Percentiles rank a stretch among this genome's conserved stretches.
These are phyloP conservation scores for Colletotrichum filicis DNA, from an alignment of 2,329 filamentous ascomycete genomes.

Conservation along the genomic window DNA sequence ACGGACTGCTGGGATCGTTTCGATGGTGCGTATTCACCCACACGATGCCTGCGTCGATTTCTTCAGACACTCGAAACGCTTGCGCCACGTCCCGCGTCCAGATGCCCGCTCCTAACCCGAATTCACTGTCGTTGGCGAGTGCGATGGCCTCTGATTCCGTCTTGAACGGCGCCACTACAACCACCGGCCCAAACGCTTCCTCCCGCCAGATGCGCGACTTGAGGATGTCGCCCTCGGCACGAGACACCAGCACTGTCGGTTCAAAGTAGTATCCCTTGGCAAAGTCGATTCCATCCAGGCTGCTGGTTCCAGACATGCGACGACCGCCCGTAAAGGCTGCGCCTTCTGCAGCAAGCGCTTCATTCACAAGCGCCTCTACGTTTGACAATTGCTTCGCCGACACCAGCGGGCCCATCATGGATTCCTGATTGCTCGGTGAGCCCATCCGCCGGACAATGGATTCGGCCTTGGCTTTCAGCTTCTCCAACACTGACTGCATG, in stretches of 20 bases:
- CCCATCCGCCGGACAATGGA: slow-evolving; percentile 66
- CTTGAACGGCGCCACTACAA: slow-evolving; percentile 80
- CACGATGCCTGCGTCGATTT: slow-evolving; percentile 72
- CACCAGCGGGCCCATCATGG: slow-evolving; percentile 73
- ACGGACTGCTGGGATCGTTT: slow-evolving; percentile 77
- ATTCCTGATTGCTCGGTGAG: slow-evolving; percentile 63
- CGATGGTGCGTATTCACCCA: slow-evolving; percentile 74
- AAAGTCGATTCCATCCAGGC: slow-evolving; percentile 62
- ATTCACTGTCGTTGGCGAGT: slow-evolving; percentile 78
- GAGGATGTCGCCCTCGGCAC: slow-evolving; percentile 69
- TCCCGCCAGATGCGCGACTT: slow-evolving; percentile 80
- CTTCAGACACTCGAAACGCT: slow-evolving; percentile 77
- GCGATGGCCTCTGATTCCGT: slow-evolving; percentile 77
- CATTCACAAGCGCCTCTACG: slow-evolving; percentile 73
- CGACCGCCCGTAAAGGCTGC: slow-evolving; percentile 57
- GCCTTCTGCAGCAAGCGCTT: slow-evolving; percentile 66
- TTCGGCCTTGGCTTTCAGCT: slow-evolving; percentile 72
- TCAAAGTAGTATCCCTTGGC: slow-evolving; percentile 78
- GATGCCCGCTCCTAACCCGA: slow-evolving; percentile 80
- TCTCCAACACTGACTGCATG: slow-evolving; percentile 71
- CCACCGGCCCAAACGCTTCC: slow-evolving; percentile 87
- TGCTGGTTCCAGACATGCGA: slow-evolving; percentile 58
- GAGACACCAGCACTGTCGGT: slow-evolving; percentile 75
- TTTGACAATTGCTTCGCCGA: slow-evolving; percentile 71
- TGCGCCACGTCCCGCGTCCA: slow-evolving; percentile 82